phyloP scores from a whole-genome alignment of 2,329 filamentous ascomycete species.

The Penicillium sp. region DNA sequence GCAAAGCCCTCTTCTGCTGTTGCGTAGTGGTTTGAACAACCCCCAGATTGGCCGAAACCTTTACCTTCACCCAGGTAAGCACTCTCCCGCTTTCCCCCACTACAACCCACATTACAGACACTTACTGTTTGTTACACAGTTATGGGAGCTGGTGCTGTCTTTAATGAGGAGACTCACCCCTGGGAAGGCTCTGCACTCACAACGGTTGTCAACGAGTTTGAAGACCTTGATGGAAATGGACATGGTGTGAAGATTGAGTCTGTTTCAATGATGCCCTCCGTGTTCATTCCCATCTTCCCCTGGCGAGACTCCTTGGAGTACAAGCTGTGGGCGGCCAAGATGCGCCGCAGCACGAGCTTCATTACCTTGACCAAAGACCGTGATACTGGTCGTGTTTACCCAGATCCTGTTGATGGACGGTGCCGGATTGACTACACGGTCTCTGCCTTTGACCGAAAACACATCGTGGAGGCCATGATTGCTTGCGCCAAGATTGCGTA shows the following conservation, averaged over 20 bases:
- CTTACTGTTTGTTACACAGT: slow-evolving; percentile 17
- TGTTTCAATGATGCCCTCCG: slow-evolving; percentile 69
- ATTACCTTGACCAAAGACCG: slow-evolving; percentile 74
- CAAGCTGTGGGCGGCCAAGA: slow-evolving; percentile 68
- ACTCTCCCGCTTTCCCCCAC: too few species aligned
- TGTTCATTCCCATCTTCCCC: slow-evolving; percentile 60
- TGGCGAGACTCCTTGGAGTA: slow-evolving; percentile 68
- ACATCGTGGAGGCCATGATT: slow-evolving; percentile 69
- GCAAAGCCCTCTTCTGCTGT: slow-evolving; percentile 71
- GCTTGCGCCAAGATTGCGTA: slow-evolving; percentile 74
- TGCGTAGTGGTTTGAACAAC: slow-evolving; percentile 77
- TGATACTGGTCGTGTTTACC: slow-evolving; percentile 70
- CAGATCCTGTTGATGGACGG: slow-evolving; percentile 64
- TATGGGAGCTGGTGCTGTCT: slow-evolving; percentile 55
- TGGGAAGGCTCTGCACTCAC: slow-evolving; percentile 81
- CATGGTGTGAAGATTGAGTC: slow-evolving; percentile 82
- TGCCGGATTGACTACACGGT: slow-evolving; percentile 67
- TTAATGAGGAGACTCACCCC: slow-evolving; percentile 65
- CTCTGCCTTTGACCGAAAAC: slow-evolving; percentile 67
- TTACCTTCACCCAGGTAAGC: slow-evolving; percentile 71
- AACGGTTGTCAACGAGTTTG: slow-evolving; percentile 69
- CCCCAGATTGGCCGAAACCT: slow-evolving; percentile 78
- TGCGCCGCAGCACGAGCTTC: slow-evolving; percentile 67
- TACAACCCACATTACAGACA: background rate
- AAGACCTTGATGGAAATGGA: slow-evolving; percentile 74